A percentile compares a stretch with the other conserved stretches of the same genome.
These are phyloP conservation scores for Globisporangium acanthophoron DNA, from an alignment of 352 stramenopile genomes.

Conservation along the genomic window DNA sequence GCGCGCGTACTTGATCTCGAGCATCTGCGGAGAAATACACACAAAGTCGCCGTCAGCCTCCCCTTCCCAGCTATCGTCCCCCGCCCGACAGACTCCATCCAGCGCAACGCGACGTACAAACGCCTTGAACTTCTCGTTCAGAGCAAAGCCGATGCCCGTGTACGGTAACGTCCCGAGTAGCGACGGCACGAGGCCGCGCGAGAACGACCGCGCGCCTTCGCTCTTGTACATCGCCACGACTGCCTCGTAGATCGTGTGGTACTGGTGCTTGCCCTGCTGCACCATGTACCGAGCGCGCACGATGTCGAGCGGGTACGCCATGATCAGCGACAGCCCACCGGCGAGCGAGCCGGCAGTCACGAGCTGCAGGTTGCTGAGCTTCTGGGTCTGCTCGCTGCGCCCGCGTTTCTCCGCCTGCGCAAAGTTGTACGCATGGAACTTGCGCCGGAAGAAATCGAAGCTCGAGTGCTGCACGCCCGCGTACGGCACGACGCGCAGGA, in stretches of 20 bases:
- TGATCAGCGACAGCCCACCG: constrained; percentile 60
- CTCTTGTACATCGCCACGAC: constrained; percentile 73
- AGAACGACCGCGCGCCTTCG: constrained; percentile 64
- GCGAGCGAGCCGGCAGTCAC: constrained; percentile 67
- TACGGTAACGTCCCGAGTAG: constrained; percentile 81
- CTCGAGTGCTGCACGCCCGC: constrained; percentile 77
- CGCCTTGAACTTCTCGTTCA: constrained; percentile 84
- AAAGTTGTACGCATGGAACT: constrained; percentile 79
- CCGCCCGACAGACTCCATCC: background rate
- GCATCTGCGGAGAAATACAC: constrained; percentile 21
- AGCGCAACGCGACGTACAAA: constrained; percentile 24
- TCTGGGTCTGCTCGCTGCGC: constrained; percentile 29
- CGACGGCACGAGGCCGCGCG: constrained; percentile 64
- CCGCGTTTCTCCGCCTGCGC: constrained; percentile 31
- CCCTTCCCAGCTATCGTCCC: background rate
- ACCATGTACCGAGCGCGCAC: constrained; percentile 83
- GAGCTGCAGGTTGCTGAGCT: constrained; percentile 74
- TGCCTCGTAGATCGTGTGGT: constrained; percentile 63
- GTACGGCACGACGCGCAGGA: constrained; percentile 74
- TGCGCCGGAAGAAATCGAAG: constrained; percentile 77
- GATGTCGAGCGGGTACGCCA: constrained; percentile 82
- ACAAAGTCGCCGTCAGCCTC: background rate
- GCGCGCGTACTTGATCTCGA: constrained; percentile 38
- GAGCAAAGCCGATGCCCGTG: constrained; percentile 78
- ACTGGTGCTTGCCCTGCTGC: constrained; percentile 76